Conservation (phyloP, 2,329 filamentous ascomycete genomes). For the Rhynchosporium secalis region DNA sequence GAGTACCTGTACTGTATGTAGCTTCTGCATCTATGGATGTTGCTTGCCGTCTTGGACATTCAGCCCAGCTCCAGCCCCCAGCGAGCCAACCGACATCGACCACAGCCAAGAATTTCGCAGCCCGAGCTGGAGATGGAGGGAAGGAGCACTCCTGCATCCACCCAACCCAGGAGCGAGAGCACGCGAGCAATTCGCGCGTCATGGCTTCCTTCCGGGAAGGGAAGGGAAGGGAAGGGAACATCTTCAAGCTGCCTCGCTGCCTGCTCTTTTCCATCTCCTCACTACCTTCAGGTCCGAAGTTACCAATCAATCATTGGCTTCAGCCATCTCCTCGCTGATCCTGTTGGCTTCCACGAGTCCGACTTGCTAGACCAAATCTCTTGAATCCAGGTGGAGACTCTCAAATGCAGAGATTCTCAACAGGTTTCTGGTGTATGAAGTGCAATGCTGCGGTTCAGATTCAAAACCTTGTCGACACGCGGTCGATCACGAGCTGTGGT, state of each 20-base stretch:
- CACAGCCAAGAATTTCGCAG: background rate
- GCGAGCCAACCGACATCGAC: background rate
- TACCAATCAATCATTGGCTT: background rate
- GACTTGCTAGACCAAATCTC: background rate
- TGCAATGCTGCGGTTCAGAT: slow-evolving; percentile 17
- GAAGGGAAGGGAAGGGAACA: background rate
- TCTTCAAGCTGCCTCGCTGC: background rate
- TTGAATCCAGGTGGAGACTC: background rate
- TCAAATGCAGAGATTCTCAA: slow-evolving; percentile 16
- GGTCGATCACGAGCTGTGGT: slow-evolving; percentile 14
- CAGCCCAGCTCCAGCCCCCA: background rate
- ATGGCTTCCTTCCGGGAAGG: background rate
- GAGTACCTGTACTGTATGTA: background rate
- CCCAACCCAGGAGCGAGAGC: background rate
- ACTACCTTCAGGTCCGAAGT: background rate
- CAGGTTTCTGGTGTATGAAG: slow-evolving; percentile 6
- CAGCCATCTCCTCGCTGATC: background rate
- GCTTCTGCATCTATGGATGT: background rate
- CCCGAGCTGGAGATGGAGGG: slow-evolving; percentile 1
- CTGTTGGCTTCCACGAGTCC: background rate
- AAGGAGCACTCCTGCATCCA: slow-evolving; percentile 1
- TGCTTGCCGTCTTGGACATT: slow-evolving; percentile 8
- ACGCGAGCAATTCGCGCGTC: background rate
- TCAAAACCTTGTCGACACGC: slow-evolving; percentile 12
- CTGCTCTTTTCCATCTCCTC: background rate